phyloP scores from a whole-genome alignment of 257 asterid species.

The Anisodus acutangulus region DNA sequence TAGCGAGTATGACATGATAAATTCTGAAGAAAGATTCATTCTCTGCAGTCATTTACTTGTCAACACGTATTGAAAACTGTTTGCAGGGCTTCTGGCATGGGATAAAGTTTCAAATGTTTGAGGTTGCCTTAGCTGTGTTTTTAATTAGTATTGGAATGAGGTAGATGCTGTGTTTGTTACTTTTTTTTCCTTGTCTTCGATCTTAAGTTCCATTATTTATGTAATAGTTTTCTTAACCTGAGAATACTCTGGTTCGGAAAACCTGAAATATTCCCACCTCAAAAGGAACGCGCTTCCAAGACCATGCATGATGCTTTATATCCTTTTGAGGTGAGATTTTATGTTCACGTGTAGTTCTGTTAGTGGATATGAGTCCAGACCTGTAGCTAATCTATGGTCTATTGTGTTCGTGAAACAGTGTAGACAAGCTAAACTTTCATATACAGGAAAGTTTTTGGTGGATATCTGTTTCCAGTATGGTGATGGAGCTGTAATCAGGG shows the following conservation, averaged over 20 bases:
- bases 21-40: background rate
- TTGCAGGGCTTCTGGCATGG: background rate
- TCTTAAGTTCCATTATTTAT: constrained; percentile 2
- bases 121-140: background rate
- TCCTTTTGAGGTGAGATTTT: constrained; percentile 78
- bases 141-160: background rate
- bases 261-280: constrained; percentile 71
- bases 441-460: constrained; percentile 69
- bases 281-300: constrained; percentile 58
- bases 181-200: background rate
- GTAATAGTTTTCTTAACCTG: constrained; percentile 59
- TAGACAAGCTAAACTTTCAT: constrained; percentile 88
- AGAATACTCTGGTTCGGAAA: constrained; percentile 71
- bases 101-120: background rate
- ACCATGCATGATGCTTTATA: constrained; percentile 55
- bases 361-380: background rate
- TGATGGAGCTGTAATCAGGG: constrained; percentile 64
- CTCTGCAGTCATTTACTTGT: background rate
- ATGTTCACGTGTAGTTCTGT: background rate
- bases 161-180: background rate
- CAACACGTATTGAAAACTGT: background rate
- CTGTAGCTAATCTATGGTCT: constrained; percentile 30
- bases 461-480: constrained; percentile 65
- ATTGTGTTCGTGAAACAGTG: constrained; percentile 63
- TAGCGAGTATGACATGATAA: background rate